Evolutionary conservation across 352 stramenopile genomes (phyloP), one percentile per base, ranked within the genome.

Genomic region (Phytophthora europaea): DNA sequence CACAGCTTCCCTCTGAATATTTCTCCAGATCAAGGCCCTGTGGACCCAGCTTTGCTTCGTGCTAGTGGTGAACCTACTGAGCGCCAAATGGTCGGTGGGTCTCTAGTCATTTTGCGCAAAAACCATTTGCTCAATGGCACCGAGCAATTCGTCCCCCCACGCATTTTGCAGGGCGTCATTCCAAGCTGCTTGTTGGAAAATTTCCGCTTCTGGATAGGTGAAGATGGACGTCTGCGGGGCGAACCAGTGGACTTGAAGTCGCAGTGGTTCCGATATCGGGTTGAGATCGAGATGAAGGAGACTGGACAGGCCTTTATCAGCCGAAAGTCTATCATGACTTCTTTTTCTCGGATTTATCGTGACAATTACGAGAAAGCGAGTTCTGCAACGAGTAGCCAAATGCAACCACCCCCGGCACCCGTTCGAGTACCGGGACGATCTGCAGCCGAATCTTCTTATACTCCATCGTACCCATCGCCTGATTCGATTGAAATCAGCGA

Each of bases 121-220:
- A 96, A 91, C 33, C 51, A 82, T 53, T 65, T 81, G 26, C 73
- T 95, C 2, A 84, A 91, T 64, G 89, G 89, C 5, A 88, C 77
- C 5, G 90, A 98, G 67, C 91, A 94, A 53, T 98, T 94, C 54
- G 83, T 99, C 31, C 97, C 97, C 6, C 88, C 88, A 13, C 87
- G 97, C 3, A 93, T 99, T 50, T 75, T 99, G 18, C 95, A 98
- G 36, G 98, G 98, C 34, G 74, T 99, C 28, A 58, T 99, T 40
- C 98, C 97, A 13, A 97, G 88, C 52, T 97, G 92, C 16, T 85
- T 99, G 36, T 80, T 99, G 5, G 98, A 99, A 52, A 94, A 94
- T 20, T 99, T 99, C 65, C 80, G 94, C 2, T 99, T 99, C 73
- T 99, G 98, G 98, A 95, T 99, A 57, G 98, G 95, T 52, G 92